These are phyloP conservation scores for Vitellaria paradoxa DNA, from an alignment of 179 eudicot genomes.

Conservation along the genomic window DNA sequence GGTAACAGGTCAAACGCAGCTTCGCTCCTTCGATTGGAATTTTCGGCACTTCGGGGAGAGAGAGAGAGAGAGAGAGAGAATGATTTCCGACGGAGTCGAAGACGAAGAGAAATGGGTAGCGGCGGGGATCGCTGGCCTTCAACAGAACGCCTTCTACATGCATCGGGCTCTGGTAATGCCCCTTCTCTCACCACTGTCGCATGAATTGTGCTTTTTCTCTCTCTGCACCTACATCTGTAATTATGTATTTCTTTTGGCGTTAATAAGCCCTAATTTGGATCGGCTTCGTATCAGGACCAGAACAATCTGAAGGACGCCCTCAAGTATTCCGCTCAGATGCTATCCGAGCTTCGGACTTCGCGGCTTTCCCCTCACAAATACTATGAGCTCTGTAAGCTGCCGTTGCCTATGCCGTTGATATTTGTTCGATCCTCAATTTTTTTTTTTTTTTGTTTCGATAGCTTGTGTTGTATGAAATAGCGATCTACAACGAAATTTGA, in stretches of 20 bases:
- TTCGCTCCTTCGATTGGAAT: not conserved
- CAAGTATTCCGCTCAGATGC: conserved; percentile 89
- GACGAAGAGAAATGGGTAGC: conserved; percentile 95
- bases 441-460: not conserved
- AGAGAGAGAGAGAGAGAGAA: conserved; percentile 23
- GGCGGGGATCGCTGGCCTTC: conserved; percentile 85
- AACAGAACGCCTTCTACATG: conserved; percentile 94
- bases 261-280: conserved; percentile 15
- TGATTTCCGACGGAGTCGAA: conserved; percentile 71
- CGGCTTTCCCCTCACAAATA: conserved; percentile 90
- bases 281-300: conserved; percentile 51
- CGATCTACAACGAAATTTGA: not conserved
- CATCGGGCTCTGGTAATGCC: conserved; percentile 86
- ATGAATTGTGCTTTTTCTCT: conserved; percentile 2
- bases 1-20: conserved; percentile 14
- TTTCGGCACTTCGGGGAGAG: not conserved
- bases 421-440: not conserved
- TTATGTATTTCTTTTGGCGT: not conserved
- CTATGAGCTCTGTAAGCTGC: conserved; percentile 76
- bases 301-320: conserved; percentile 91
- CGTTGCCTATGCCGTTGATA: conserved; percentile 8
- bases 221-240: not conserved
- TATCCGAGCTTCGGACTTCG: conserved; percentile 97
- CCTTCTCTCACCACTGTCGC: not conserved
- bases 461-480: not conserved